These are phyloP conservation scores for Apiospora pterosperma DNA, from an alignment of 2,329 filamentous ascomycete genomes.

Conservation along the genomic window DNA sequence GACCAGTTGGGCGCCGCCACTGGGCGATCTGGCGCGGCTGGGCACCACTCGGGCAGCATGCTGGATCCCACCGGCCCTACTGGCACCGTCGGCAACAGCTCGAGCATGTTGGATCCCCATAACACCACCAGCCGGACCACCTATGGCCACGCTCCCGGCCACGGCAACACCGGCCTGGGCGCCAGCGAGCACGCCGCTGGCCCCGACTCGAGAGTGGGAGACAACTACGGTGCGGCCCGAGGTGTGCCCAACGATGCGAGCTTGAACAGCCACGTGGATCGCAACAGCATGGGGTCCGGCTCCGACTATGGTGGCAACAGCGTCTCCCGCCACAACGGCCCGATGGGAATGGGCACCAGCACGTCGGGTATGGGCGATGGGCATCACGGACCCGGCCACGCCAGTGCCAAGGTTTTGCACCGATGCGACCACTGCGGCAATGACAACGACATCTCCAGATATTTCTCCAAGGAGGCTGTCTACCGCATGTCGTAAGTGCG, in stretches of 20 bases:
- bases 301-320: background rate
- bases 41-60: background rate
- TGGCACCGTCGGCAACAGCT: background rate
- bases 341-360: background rate
- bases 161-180: background rate
- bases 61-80: background rate
- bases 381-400: constrained; percentile 18
- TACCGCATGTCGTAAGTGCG: constrained; percentile 15
- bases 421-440: constrained; percentile 15
- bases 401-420: constrained; percentile 17
- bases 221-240: background rate
- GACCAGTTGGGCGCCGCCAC: too few species aligned
- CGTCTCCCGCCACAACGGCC: background rate
- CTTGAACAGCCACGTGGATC: background rate
- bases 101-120: constrained; percentile 11
- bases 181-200: background rate
- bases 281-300: background rate
- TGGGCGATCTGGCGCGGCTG: background rate
- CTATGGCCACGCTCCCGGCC: background rate
- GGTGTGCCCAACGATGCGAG: background rate
- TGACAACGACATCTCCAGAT: constrained; percentile 18
- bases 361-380: background rate
- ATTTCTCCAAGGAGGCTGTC: constrained; percentile 19
- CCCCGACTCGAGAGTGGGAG: background rate
- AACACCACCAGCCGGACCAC: background rate